Evolutionary conservation across 129 eudicot genomes (phyloP).

Genomic region (Silybum marianum): DNA sequence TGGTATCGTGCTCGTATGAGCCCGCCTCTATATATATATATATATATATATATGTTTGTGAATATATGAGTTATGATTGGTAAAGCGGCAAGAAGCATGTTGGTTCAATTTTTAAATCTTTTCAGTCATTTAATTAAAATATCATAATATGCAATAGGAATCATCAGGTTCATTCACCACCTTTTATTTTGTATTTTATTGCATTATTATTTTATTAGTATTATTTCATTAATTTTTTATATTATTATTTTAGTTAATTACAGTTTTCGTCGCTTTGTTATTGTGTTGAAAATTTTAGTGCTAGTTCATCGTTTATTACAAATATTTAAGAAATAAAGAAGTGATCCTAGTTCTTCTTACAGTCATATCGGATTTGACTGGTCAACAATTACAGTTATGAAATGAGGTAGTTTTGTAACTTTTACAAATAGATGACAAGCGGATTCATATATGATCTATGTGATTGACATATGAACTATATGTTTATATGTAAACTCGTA

Average conservation of each 20-base stretch:
- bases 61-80: background rate
- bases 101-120: background rate
- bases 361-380: too few species aligned
- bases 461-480: too few species aligned
- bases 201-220: background rate
- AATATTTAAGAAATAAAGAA: too few species aligned
- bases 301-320: background rate
- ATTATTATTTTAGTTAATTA: background rate
- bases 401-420: too few species aligned
- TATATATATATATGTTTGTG: too few species aligned
- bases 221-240: background rate
- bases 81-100: conserved; percentile 1
- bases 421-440: too few species aligned
- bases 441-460: too few species aligned
- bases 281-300: background rate
- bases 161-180: background rate
- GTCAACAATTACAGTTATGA: too few species aligned
- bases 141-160: background rate
- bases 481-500: too few species aligned
- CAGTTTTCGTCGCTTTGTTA: background rate
- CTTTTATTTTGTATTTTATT: background rate
- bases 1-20: too few species aligned
- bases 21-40: too few species aligned
- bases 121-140: background rate
- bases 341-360: too few species aligned